A percentile compares a stretch with the other conserved stretches of the same genome.
Evolutionary conservation across 352 stramenopile species (phyloP).

Genomic region (Globisporangium ultimum): DNA sequence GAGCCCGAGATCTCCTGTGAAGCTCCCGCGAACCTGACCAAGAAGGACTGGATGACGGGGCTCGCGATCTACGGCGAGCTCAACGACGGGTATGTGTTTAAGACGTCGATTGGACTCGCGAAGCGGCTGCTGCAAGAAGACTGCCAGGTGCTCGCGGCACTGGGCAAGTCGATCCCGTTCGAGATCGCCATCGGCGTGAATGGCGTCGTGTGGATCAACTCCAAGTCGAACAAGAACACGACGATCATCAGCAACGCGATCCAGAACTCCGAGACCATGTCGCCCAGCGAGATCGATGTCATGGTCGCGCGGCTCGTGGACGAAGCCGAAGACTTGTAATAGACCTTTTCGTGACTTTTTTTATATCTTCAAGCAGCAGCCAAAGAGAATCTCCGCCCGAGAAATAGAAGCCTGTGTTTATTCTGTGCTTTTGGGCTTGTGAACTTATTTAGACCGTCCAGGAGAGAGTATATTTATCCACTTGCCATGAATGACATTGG

Average conservation of each 20-base stretch:
- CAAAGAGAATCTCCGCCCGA: no score
- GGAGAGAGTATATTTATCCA: neutral
- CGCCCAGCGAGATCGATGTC: conserved; percentile 56
- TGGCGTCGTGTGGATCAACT: conserved; percentile 95
- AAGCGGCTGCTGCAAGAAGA: conserved; percentile 74
- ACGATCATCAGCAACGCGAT: conserved; percentile 87
- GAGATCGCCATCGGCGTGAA: conserved; percentile 96
- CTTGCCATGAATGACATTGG: no score
- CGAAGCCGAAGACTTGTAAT: conserved; percentile 43
- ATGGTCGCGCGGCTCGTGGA: conserved; percentile 79
- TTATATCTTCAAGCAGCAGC: conserved; percentile 1
- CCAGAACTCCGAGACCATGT: conserved; percentile 88
- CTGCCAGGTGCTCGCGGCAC: conserved; percentile 75
- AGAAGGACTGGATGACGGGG: conserved; percentile 99
- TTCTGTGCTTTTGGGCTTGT: no score
- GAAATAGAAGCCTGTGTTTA: neutral
- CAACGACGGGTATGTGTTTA: conserved; percentile 90
- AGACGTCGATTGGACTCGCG: conserved; percentile 73
- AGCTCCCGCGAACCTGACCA: conserved; percentile 76
- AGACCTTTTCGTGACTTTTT: conserved; percentile 4
- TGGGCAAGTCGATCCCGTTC: conserved; percentile 88
- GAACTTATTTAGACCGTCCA: no score
- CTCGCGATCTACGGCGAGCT: conserved; percentile 96
- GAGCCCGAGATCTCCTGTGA: conserved; percentile 96
- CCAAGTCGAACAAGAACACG: conserved; percentile 75